Base-by-base conservation (phyloP, 345 rosid genomes). In the Rhizophora mangle region DNA sequence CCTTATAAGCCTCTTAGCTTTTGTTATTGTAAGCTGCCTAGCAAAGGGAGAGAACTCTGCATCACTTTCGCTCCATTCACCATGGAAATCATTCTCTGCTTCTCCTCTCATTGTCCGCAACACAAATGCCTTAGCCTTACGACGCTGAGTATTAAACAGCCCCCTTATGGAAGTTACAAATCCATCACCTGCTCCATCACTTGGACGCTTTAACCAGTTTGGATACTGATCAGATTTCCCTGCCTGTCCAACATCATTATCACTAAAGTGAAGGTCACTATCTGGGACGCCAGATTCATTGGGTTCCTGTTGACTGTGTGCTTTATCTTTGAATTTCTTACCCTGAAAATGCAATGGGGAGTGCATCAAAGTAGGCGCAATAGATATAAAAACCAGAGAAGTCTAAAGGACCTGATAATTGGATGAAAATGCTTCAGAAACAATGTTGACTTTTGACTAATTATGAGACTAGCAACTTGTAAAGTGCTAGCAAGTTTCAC, bases 151-250 rank as follows among this genome's bases (percentile, higher is more conserved):
- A 68, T 83, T 92, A 75, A 95, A 95, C 52, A 95, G 96, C 63
- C 98, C 98, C 82, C 84, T 80, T 51, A 95, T 77, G 58, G 97
- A 92, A 64, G 94, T 95, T 29, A 92, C 98, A 71, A 95, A 95
- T 63, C 99, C 96, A 83, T 95, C 99, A 26, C 99, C 99, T 58
- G 98, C 99, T 81, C 97, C 98, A 72, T 95, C 99, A 62, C 76
- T 80, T 67, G 86, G 87, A 39, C 97, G 96, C 82, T 90, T 95
- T 21, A 88, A 82, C 76, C 84, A 95, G 55, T 93, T 80, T 47
- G 87, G 90, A 72, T 84, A 78, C 75, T 87, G 88, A 74, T 92
- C 96, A 75, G 84, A 20, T 74, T 82, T 86, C 80, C 84, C 94
- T 6, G 76, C 60, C 68, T 70, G 93, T 65, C 70, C 74, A 58